These are phyloP conservation scores for Umbelopsis isabellina DNA, from an alignment of 192 early-diverging fungal species.

Conservation along the genomic window DNA sequence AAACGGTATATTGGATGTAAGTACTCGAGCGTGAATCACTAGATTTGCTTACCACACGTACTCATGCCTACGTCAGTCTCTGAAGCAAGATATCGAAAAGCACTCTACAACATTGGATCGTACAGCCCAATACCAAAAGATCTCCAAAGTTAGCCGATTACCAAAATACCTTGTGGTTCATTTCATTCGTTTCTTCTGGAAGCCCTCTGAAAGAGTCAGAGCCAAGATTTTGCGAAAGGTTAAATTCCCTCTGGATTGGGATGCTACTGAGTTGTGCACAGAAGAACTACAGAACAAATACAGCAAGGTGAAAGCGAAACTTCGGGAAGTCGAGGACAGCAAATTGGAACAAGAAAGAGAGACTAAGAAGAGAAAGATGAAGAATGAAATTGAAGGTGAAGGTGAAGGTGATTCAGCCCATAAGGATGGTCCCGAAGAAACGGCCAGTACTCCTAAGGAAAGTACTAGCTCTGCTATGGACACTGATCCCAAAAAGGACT, in stretches of 20 bases:
- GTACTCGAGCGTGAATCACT: background rate
- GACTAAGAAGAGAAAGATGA: conserved; percentile 42
- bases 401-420: conserved; percentile 36
- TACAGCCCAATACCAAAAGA: conserved; percentile 79
- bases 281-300: conserved; percentile 80
- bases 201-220: conserved; percentile 70
- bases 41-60: background rate
- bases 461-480: conserved; percentile 21
- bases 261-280: conserved; percentile 86
- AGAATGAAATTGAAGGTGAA: conserved; percentile 31
- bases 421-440: conserved; percentile 10
- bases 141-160: conserved; percentile 76
- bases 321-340: conserved; percentile 78
- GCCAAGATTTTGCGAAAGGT: conserved; percentile 97
- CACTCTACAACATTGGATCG: conserved; percentile 79
- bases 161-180: conserved; percentile 88
- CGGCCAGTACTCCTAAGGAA: too few relatives aligned
- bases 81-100: conserved; percentile 91
- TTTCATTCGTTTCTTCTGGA: conserved; percentile 98
- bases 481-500: conserved; percentile 15
- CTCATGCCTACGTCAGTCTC: conserved; percentile 39
- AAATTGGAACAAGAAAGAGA: conserved; percentile 55
- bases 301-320: conserved; percentile 56
- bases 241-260: conserved; percentile 91
- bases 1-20: conserved; percentile 64